Base-by-base conservation (phyloP, 2,329 filamentous ascomycete genomes). In the Diaporthe ilicicola region DNA sequence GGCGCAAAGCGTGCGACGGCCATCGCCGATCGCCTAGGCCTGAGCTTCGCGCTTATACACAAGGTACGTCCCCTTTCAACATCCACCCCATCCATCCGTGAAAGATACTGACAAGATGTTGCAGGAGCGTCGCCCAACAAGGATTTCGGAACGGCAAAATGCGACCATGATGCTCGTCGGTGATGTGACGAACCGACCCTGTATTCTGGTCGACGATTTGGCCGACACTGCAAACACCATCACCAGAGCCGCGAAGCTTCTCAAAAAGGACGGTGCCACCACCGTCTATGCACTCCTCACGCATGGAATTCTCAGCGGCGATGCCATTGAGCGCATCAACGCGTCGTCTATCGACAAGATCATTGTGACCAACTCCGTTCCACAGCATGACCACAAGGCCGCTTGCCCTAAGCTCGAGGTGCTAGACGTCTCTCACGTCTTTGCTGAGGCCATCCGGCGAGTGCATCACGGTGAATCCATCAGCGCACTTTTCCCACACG, bases 401-500 rank as follows among this genome's bases (percentile, higher is more conserved):
- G 82, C 90, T 64, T 97, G 95, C 79, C 89, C 93, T 48, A 98
- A 98, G 85, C 85, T 99, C 65, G 94, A 97, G 81, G 93, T 98
- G 62, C 84, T 99, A 73, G 95, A 98, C 78, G 91, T 98, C 72
- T 94, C 94, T 67, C 92, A 93, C 75, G 91, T 98, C 71, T 98
- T 98, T 80, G 95, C 94, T 72, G 95, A 98, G 87, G 94, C 96
- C 64, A 98, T 98, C 76, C 93, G 96, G 74, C 91, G 96, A 74
- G 95, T 98, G 71, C 96, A 99, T 83, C 95, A 98, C 81, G 96
- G 96, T 77, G 96, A 99, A 85, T 97, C 94, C 78, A 97, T 99
- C 83, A 97, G 94, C 80, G 94, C 96, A 73, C 88, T 99, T 65
- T 99, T 99, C 83, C 92, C 94, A 79, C 92, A 94, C 82, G 92